phyloP scores from a whole-genome alignment of 2,329 filamentous ascomycete species.

The Alternaria tenuissima region DNA sequence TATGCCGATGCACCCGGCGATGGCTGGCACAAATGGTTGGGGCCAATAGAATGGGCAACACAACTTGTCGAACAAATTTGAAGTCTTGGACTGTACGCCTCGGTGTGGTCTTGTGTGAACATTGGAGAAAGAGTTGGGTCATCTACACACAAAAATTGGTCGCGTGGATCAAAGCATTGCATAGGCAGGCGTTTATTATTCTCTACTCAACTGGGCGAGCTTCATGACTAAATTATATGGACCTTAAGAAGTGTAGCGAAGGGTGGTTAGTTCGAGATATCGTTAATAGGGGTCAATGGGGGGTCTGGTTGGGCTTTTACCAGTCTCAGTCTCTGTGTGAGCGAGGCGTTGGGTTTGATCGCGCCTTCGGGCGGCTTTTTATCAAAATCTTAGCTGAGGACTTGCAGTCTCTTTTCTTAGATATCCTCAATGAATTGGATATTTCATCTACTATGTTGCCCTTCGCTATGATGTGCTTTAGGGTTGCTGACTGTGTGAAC shows the following conservation, averaged over 20 bases:
- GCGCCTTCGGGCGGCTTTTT: not conserved
- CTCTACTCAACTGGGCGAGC: not conserved
- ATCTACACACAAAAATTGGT: not conserved
- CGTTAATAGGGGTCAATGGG: not conserved
- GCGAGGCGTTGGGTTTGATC: slow-evolving; percentile 2
- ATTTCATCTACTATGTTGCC: not conserved
- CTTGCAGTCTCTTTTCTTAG: not conserved
- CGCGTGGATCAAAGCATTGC: not conserved
- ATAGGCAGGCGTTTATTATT: slow-evolving; percentile 11
- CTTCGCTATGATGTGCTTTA: not conserved
- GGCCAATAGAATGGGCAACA: slow-evolving; percentile 3
- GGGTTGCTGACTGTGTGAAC: not conserved
- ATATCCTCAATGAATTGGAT: not conserved
- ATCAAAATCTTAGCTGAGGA: not conserved
- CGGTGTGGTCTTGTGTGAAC: not conserved
- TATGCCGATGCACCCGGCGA: slow-evolving; percentile 11
- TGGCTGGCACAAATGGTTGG: slow-evolving; percentile 15
- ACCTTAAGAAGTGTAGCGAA: not conserved
- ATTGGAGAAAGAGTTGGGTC: not conserved
- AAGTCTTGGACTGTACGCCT: not conserved
- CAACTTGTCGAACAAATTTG: not conserved
- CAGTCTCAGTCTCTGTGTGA: not conserved
- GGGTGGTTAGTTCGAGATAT: not conserved
- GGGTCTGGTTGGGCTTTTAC: not conserved
- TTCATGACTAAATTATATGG: not conserved